Evolutionary conservation across 805 yeast species (phyloP), one percentile per base, ranked within the genome.

Genomic region (Priceomyces medius): DNA sequence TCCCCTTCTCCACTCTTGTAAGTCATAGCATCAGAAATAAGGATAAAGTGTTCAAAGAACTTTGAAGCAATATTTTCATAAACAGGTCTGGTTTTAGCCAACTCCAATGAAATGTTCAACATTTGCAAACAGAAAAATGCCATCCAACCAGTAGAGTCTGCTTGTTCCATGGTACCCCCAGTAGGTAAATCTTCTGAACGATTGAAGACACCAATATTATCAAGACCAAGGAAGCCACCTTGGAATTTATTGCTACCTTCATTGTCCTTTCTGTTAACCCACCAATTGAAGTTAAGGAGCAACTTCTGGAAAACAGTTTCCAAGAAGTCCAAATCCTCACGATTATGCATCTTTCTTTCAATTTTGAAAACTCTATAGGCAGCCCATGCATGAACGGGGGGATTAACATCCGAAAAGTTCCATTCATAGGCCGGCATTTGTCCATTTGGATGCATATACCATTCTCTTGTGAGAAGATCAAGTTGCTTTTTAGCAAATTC

Each of bases 371-470:
- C 86, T 53, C 97, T 76, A 61, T 81, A 89, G 10, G 90, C 82
- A 1, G 97, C 83, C 97, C 97, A 89, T 0, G 97, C 97, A 60
- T 90, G 97, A 26, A 89, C 97, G 0, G 97, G 97, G 1, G 97
- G 97, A 59, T 89, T 89, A n/a, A 90, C 95, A 62, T 89, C 97
- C 47, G 85, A 73, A 56, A 89, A 89, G 61, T 90, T 89, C 97
- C 97, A 89, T 64, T 89, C 97, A 61, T 89, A 89, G 10, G 97
- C 96, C 0, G 97, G 97, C 49, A 88, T 80, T 64, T 90, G 97
- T n/a, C 97, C 97, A 60, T 89, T 89, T 35, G 97, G 97, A 59
- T 91, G 96, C 95, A 88, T 88, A 59, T 89, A 89, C 97, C 97
- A 89, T 64, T 89, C 97, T 57, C 96, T 76, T 21, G 95, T 84